phyloP scores from a whole-genome alignment of 208 protist genomes.

The Endotrypanum monterogeii region DNA sequence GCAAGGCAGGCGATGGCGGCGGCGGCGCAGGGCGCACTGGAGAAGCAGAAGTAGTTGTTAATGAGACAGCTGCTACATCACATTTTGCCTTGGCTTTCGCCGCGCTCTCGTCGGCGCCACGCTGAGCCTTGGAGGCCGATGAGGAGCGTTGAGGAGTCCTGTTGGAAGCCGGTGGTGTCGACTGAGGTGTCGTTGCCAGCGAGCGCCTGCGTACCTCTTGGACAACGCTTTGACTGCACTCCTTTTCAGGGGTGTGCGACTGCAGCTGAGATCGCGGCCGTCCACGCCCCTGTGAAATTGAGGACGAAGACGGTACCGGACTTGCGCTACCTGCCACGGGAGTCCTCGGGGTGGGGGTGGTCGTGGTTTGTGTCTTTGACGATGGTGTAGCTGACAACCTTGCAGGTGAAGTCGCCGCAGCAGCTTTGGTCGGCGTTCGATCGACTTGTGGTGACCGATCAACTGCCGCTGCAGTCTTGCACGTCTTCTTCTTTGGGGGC shows the following conservation, averaged over 20 bases:
- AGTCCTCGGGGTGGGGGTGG: neutral
- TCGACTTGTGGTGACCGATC: neutral
- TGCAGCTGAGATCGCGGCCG: slow-evolving; percentile 1
- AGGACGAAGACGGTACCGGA: neutral
- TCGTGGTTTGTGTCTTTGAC: neutral
- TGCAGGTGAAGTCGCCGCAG: neutral
- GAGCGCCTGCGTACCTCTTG: slow-evolving; percentile 1
- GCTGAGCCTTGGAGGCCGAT: neutral
- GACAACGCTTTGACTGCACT: neutral
- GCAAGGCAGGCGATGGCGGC: slow-evolving; percentile 16
- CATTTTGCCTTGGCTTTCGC: neutral
- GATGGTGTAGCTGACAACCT: neutral
- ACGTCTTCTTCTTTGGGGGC: slow-evolving; percentile 19
- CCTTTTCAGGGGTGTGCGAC: neutral
- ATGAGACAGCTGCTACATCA: neutral
- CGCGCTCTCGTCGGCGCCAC: neutral
- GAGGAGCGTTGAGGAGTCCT: slow-evolving; percentile 6
- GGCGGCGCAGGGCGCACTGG: slow-evolving; percentile 19
- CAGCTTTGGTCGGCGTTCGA: neutral
- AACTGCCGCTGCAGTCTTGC: slow-evolving; percentile 3
- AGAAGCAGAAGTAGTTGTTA: slow-evolving; percentile 4
- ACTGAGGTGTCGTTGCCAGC: slow-evolving; percentile 9
- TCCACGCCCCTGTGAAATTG: neutral
- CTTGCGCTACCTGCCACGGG: neutral
- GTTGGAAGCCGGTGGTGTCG: slow-evolving; percentile 4